Evolutionary conservation across 1,284 basidiomycete species (phyloP), one percentile per base, ranked within the genome.

Genomic region (Ustilago crameri): DNA sequence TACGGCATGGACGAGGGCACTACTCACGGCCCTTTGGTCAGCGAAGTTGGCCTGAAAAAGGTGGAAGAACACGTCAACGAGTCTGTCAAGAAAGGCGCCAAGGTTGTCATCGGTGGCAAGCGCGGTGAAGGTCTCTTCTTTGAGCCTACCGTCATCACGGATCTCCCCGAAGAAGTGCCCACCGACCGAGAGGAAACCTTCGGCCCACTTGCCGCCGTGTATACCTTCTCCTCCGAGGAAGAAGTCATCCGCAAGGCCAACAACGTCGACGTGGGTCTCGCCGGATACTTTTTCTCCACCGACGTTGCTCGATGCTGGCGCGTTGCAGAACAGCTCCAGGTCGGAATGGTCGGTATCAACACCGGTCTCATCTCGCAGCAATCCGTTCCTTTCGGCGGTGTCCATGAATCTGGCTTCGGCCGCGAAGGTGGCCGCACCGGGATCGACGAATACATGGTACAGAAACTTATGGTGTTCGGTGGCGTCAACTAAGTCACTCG

Each of bases 321-420:
- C 44, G 94, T 99, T n/a, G 93, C 94, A n/a, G 95, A 97, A 85
- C 91, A 89, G 63, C 86, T 98, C 44, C 93, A 99, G 84, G 93
- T 94, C 4, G 96, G 96, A 9, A 98, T 98, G 95, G 92, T 95
- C 26, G 91, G 92, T 40, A 87, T 88, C 57, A 82, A 83, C 63
- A 79, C 79, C 3, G 79, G 78, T 46, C 67, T 80, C 52, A 75
- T 83, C 43, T 77, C 76, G 24, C 79, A 81, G 32, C 65, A 60
- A 46, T 37, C 64, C 14, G 80, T 83, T n/a, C 81, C 81, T 1
- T 98, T 99, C 80, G 96, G 96, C 40, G 96, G 96, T 85, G 63
- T 95, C 47, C 93, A 93, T 84, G 90, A 93, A 85, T 91, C 90
- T 78, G 93, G 93, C 1, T 81, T 82, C 47, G 79, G 80, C 27